Evolutionary conservation across 768 basidiomycete species (phyloP).

Genomic region (Phylloporus rhodoxanthus): DNA sequence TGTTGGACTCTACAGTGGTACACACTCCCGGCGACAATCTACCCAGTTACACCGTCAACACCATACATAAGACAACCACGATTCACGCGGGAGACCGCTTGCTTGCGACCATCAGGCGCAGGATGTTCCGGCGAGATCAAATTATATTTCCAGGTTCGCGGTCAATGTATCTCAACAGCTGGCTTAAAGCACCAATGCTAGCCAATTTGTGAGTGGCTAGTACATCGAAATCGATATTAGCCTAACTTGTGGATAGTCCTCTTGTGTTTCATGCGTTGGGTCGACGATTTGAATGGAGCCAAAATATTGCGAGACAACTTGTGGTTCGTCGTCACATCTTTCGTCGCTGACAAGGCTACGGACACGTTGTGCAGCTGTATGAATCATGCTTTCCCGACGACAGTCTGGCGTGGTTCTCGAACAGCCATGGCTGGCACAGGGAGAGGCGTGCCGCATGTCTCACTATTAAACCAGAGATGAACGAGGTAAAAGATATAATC

Average conservation of each 20-base stretch:
- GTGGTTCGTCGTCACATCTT: slow-evolving; percentile 11
- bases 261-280: slow-evolving; percentile 6
- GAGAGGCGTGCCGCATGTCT: slow-evolving; percentile 3
- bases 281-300: slow-evolving; percentile 13
- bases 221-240: not conserved
- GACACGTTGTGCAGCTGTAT: slow-evolving; percentile 3
- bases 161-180: slow-evolving; percentile 8
- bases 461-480: slow-evolving; percentile 10
- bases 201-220: slow-evolving; percentile 10
- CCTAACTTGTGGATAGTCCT: slow-evolving; percentile 5
- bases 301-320: not conserved
- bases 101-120: slow-evolving; percentile 15
- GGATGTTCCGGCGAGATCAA: slow-evolving; percentile 5
- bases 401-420: slow-evolving; percentile 12
- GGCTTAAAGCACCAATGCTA: slow-evolving; percentile 9
- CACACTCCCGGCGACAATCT: not conserved
- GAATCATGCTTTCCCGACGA: slow-evolving; percentile 4
- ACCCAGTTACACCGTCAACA: slow-evolving; percentile 12
- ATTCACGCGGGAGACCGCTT: not conserved
- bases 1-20: slow-evolving; percentile 11
- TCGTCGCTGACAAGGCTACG: not conserved
- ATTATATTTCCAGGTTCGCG: slow-evolving; percentile 11
- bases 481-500: slow-evolving; percentile 10
- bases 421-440: not conserved
- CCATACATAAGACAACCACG: slow-evolving; percentile 1